Conservation (phyloP, 2,329 filamentous ascomycete species). For the Shiraia bambusicola region DNA sequence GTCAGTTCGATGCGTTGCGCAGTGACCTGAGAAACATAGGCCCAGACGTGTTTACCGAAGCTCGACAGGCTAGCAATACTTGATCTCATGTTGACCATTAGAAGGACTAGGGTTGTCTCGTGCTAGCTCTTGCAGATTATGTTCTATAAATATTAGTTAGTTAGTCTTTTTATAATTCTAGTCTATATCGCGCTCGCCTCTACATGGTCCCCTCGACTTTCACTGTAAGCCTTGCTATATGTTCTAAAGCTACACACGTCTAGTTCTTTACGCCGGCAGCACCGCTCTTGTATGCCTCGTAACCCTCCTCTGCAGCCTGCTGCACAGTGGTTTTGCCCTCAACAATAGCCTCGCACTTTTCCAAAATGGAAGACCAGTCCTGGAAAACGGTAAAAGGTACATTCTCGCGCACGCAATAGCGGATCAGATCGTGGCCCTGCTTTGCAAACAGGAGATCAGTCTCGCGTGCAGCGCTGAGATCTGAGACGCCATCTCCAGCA, state of each 20-base stretch:
- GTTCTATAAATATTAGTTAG: neutral
- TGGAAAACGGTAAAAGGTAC: constrained; percentile 87
- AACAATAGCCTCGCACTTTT: constrained; percentile 73
- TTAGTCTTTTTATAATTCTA: constrained; percentile 8
- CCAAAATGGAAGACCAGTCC: constrained; percentile 77
- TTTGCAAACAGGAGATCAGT: constrained; percentile 94
- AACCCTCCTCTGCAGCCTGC: constrained; percentile 63
- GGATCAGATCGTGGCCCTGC: constrained; percentile 83
- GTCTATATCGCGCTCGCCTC: constrained; percentile 13
- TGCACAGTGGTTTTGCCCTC: constrained; percentile 70
- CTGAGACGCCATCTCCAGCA: constrained; percentile 60
- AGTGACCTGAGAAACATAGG: too few relatives aligned
- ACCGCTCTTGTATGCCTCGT: constrained; percentile 50
- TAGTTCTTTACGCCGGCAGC: constrained; percentile 42
- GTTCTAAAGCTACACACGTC: constrained; percentile 4
- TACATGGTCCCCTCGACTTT: constrained; percentile 9
- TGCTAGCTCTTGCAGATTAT: too few relatives aligned
- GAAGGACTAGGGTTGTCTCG: too few relatives aligned
- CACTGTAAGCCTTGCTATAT: constrained; percentile 10
- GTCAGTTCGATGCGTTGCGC: too few relatives aligned
- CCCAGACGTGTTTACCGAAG: too few relatives aligned
- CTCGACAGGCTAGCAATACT: too few relatives aligned
- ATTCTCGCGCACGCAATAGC: constrained; percentile 79
- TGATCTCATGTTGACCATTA: too few relatives aligned
- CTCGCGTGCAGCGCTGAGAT: constrained; percentile 73